Evolutionary conservation across 2,329 filamentous ascomycete species (phyloP), one percentile per base, ranked within the genome.

Genomic region (Monascus ruber): DNA sequence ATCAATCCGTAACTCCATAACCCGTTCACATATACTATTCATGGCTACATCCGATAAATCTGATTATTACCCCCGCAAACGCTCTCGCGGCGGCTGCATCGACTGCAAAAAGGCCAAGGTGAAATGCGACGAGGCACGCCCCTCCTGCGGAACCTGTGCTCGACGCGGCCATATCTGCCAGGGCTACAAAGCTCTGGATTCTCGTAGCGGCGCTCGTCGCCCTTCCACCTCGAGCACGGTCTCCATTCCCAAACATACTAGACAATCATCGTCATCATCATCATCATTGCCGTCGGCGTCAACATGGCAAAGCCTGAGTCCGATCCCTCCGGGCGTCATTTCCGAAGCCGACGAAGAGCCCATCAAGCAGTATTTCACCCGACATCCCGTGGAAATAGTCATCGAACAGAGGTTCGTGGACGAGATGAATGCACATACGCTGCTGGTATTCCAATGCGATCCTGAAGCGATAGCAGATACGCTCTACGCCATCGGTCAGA

Each of bases 121-220:
- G 25, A 40, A 42, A 35, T 47, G 45, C 42, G 45, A 47, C 28
- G 45, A 47, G 35, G 27, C 35, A n/a, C 42, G 38, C 31, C 45
- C 45, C 5, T 36, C 36, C n/a, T 62, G 59, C 38, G 56, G 56
- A 4, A 59, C 56, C 55, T 66, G 52, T 42, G 47, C 44, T 35
- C 51, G 52, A 28, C 54, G 51, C 9, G 45, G 53, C 24, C 46
- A 53, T 43, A 49, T 52, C 44, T 51, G 54, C 49, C 53, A 52
- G 41, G 56, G 56, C 27, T 58, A 59, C 39, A 40, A 33, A 31
- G 8, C 11, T 8, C 29, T 3, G 29, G 29, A 11, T 11, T 8
- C 29, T 11, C 29, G 29, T 11, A 8, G 29, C 29, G 3, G 29
- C 29, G 8, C 29, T 3, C 8, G n/a, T 8, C 8, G 8, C 8